phyloP scores from a whole-genome alignment of 768 basidiomycete genomes.

The Erythrobasidium yunnanense region DNA sequence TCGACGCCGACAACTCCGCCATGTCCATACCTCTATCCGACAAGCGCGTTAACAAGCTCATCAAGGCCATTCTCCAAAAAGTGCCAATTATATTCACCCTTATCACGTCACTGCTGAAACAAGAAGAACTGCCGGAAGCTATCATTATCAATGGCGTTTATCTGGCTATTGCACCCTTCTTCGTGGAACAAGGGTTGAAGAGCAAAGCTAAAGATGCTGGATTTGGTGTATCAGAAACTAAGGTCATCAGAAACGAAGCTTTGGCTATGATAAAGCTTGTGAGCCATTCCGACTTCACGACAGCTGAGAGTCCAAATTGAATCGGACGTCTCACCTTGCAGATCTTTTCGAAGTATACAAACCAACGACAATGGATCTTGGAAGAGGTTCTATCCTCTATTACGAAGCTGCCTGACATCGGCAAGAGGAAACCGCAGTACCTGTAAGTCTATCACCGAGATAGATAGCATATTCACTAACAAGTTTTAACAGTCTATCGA shows the following conservation, averaged over 20 bases:
- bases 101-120: conserved; percentile 61
- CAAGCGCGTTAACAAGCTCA: not conserved
- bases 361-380: conserved; percentile 92
- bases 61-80: conserved; percentile 53
- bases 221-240: conserved; percentile 59
- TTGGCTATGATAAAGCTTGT: conserved; percentile 71
- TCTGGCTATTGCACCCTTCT: conserved; percentile 87
- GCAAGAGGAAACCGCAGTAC: conserved; percentile 81
- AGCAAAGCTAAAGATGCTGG: conserved; percentile 47
- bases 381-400: conserved; percentile 86
- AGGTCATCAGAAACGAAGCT: conserved; percentile 68
- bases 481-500: conserved; percentile 54
- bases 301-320: conserved; percentile 50
- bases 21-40: conserved; percentile 11
- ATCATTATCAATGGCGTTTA: conserved; percentile 89
- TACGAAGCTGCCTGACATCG: conserved; percentile 77
- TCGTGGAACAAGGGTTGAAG: conserved; percentile 62
- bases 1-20: conserved; percentile 50
- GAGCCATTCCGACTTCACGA: too few species aligned
- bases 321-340: conserved; percentile 40
- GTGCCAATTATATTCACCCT: conserved; percentile 61
- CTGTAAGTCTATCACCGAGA: conserved; percentile 48
- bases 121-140: conserved; percentile 72
- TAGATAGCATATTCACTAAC: not conserved
- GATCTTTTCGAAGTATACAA: conserved; percentile 84